Base-by-base conservation (phyloP, 352 stramenopile genomes). In the Globisporangium camurandrum region DNA sequence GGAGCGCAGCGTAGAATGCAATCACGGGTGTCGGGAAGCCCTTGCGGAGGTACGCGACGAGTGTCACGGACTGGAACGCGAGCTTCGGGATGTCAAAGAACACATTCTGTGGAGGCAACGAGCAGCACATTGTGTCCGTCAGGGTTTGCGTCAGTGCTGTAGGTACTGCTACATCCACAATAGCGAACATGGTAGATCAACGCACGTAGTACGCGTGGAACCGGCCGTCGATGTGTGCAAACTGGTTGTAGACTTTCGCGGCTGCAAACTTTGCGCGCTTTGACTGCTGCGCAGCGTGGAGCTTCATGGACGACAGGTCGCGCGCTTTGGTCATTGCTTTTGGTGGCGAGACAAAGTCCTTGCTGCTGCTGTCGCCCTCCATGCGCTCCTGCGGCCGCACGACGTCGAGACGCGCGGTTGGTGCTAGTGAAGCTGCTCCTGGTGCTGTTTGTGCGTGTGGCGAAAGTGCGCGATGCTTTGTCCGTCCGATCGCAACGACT, bases 181-280 rank as follows among this genome's bases (percentile, higher is more conserved):
- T 4, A 10, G 16, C 20, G 17, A n/a, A 28, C n/a, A 2, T 20
- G 31, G 5, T 19, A 22, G 14, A 4, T 27, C 4, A 26, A 62
- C 62, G 46, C 58, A 72, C 66, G 27, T 70, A 68, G 20, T 75
- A 75, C 1, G 62, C 57, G 24, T 75, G 63, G 49, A 70, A 75
- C 14, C 43, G 46, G 8, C 66, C 66, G 8, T 75, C 54, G 31
- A 70, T 69, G 33, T 54, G 57, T 6, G 59, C 64, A 30, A 75
- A 75, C 34, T 71, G 52, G 10, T 36, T 41, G 14, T 56, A 48
- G 24, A 31, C 27, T 22, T 55, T 24, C 23, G 56, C 57, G 11
- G 59, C 48, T 2, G 51, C 1, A 49, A 56, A 8, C 47, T 12
- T 12, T 10, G 34, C 26, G n/a, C 41, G 20, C 38, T 56, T 28